Evolutionary conservation across 257 asterid genomes (phyloP).

Genomic region (Dorcoceras hygrometricum): DNA sequence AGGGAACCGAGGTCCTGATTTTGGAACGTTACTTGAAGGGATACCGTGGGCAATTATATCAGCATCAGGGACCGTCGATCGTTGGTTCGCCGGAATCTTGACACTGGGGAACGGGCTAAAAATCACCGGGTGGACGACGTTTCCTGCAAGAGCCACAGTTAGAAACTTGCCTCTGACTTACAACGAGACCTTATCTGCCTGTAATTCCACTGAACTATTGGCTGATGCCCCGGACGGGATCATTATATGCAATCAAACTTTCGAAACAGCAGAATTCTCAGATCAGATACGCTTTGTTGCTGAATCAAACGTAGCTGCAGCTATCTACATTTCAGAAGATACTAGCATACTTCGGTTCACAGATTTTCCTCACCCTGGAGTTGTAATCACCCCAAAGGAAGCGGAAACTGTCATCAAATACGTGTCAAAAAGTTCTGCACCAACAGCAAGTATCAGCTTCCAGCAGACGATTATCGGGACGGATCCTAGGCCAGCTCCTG

Average conservation of each 20-base stretch:
- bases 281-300: conserved; percentile 25
- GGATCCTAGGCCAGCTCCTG: conserved; percentile 47
- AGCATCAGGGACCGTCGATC: conserved; percentile 53
- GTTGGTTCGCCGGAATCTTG: conserved; percentile 43
- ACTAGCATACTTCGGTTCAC: conserved; percentile 23
- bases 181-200: conserved; percentile 37
- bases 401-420: conserved; percentile 34
- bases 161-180: conserved; percentile 38
- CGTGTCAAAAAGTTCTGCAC: conserved; percentile 24
- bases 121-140: conserved; percentile 47
- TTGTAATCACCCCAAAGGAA: conserved; percentile 39
- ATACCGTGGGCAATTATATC: conserved; percentile 58
- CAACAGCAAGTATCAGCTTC: conserved; percentile 45
- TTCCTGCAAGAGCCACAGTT: conserved; percentile 34
- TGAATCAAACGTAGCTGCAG: conserved; percentile 28
- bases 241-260: conserved; percentile 33
- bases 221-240: conserved; percentile 22
- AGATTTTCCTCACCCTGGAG: conserved; percentile 33
- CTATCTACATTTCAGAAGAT: conserved; percentile 41
- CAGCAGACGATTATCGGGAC: conserved; percentile 48
- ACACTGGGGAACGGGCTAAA: conserved; percentile 33
- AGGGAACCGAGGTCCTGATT: conserved; percentile 38
- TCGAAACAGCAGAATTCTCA: conserved; percentile 18
- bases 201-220: conserved; percentile 34
- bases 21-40: conserved; percentile 38